A percentile compares a stretch with the other conserved stretches of the same genome.
Evolutionary conservation across 495 filamentous ascomycete species (phyloP).

Genomic region (Tuber umbilicatum): DNA sequence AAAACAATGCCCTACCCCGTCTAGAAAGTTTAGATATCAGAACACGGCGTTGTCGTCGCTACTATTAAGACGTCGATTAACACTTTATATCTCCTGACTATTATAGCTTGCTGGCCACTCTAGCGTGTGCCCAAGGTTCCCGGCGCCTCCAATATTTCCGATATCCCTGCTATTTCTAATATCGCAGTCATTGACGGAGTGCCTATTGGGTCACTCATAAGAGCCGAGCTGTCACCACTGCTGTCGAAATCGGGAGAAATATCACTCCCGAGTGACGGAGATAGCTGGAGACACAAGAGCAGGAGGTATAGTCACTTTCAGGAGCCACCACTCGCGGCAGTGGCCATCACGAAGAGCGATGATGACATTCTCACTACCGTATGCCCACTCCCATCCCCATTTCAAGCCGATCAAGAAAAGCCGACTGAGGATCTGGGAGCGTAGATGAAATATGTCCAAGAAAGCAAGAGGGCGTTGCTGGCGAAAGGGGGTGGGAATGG

Average conservation of each 20-base stretch:
- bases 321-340: not conserved
- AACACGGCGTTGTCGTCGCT: not conserved
- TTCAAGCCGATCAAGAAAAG: not conserved
- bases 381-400: not conserved
- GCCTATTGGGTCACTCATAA: not conserved
- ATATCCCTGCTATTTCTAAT: not conserved
- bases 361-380: constrained; percentile 1
- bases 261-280: not conserved
- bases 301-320: not conserved
- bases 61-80: not conserved
- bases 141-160: not conserved
- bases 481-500: not conserved
- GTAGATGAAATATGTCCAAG: not conserved
- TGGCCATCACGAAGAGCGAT: not conserved
- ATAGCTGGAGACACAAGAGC: not conserved
- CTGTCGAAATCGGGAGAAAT: not conserved
- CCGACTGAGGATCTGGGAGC: not conserved
- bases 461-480: constrained; percentile 1
- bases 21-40: not conserved
- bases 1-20: not conserved
- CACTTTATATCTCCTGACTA: not conserved
- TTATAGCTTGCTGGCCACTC: not conserved
- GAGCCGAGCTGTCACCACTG: not conserved
- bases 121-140: not conserved
- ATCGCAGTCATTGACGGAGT: not conserved